Evolutionary conservation across 768 basidiomycete species (phyloP).

Genomic region (Mrakia hoshinonis): DNA sequence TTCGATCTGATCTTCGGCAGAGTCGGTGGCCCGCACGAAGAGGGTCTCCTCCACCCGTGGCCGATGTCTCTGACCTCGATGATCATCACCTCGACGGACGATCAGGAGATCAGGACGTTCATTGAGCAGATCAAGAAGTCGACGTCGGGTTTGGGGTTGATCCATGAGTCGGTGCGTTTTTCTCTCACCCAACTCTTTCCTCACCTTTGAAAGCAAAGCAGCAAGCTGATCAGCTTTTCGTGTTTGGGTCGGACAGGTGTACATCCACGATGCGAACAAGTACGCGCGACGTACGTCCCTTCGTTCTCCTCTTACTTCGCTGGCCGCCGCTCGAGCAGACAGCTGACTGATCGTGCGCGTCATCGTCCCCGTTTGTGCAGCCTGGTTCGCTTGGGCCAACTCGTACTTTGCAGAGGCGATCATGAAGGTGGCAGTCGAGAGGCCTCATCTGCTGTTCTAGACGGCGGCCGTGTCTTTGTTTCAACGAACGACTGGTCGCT

Average conservation of each 20-base stretch:
- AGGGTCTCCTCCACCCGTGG: conserved; percentile 62
- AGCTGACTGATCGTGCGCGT: not conserved
- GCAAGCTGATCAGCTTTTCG: conserved; percentile 41
- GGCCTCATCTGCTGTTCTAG: conserved; percentile 60
- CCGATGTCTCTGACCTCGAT: conserved; percentile 72
- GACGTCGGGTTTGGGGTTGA: conserved; percentile 63
- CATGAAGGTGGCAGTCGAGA: conserved; percentile 62
- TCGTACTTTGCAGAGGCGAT: conserved; percentile 71
- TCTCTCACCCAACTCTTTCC: conserved; percentile 47
- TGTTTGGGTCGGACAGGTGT: not conserved
- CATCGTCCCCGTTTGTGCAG: not conserved
- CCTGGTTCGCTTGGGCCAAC: conserved; percentile 40
- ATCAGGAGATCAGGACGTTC: conserved; percentile 55
- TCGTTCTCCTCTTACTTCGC: not conserved
- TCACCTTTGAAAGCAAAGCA: too few species aligned
- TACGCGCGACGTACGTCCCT: conserved; percentile 4
- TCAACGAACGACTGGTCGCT: too few species aligned
- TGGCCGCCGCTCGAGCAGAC: not conserved
- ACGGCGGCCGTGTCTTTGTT: not conserved
- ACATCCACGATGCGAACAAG: not conserved
- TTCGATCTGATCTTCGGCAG: not conserved
- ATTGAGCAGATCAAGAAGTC: conserved; percentile 64
- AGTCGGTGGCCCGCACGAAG: conserved; percentile 64
- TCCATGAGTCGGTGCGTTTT: conserved; percentile 65
- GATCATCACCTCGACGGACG: conserved; percentile 66